Percentiles rank a stretch among this genome's conserved stretches.
These are phyloP conservation scores for Periconia macrospinosa DNA, from an alignment of 2,329 filamentous ascomycete species.

Conservation along the genomic window DNA sequence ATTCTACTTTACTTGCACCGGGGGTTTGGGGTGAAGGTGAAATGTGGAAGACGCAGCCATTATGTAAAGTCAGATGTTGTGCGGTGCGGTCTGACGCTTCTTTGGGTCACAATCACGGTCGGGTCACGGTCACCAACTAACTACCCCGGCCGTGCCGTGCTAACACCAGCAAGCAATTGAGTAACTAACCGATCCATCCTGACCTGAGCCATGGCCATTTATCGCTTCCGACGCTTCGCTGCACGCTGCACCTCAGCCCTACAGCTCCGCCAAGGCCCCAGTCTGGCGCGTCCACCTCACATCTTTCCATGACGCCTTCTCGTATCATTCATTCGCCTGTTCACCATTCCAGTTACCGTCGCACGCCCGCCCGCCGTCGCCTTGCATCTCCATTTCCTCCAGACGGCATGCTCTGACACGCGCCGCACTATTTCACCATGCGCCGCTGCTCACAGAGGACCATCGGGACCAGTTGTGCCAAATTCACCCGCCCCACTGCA, in stretches of 20 bases:
- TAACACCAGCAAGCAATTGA: too few species aligned
- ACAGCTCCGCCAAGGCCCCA: neutral
- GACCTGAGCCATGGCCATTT: neutral
- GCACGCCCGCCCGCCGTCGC: neutral
- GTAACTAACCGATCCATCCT: too few species aligned
- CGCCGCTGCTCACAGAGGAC: slow-evolving; percentile 30
- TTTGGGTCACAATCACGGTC: too few species aligned
- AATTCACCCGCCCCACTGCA: slow-evolving; percentile 16
- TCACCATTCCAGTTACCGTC: neutral
- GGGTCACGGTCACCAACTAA: too few species aligned
- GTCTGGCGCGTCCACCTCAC: neutral
- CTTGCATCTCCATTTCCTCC: neutral
- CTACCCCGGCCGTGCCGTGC: too few species aligned
- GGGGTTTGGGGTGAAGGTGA: too few species aligned
- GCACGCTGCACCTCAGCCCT: neutral
- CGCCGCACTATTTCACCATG: slow-evolving; percentile 25
- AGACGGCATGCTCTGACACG: slow-evolving; percentile 30
- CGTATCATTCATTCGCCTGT: neutral
- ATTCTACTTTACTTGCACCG: too few species aligned
- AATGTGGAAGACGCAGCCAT: too few species aligned
- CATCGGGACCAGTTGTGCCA: slow-evolving; percentile 20
- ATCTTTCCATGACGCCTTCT: slow-evolving; percentile 8
- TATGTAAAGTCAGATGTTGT: too few species aligned
- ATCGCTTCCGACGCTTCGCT: neutral
- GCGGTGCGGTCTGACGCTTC: too few species aligned